phyloP scores from a whole-genome alignment of 2,329 filamentous ascomycete genomes.

The Claviceps arundinis region DNA sequence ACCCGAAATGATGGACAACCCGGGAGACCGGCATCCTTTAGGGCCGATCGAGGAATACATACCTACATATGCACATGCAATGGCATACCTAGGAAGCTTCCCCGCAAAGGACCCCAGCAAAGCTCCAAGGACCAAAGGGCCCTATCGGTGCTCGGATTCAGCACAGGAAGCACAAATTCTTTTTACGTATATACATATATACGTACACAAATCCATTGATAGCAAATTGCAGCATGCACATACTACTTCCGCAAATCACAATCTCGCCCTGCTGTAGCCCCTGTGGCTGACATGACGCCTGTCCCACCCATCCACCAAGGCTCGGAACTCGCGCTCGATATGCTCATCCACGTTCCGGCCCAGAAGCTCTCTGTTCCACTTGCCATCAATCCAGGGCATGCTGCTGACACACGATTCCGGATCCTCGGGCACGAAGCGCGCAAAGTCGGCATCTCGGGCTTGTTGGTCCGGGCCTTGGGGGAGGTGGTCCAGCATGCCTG shows the following conservation, averaged over 20 bases:
- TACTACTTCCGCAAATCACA: not conserved
- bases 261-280: not conserved
- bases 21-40: no score
- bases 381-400: slow-evolving; percentile 8
- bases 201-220: no score
- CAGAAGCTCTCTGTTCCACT: slow-evolving; percentile 5
- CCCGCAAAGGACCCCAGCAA: no score
- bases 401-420: slow-evolving; percentile 5
- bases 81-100: no score
- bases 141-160: no score
- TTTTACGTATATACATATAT: no score
- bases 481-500: slow-evolving; percentile 5
- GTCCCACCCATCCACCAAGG: not conserved
- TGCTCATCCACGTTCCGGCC: slow-evolving; percentile 2
- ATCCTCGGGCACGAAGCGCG: not conserved
- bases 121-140: no score
- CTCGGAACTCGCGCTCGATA: slow-evolving; percentile 3
- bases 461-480: slow-evolving; percentile 1
- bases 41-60: no score
- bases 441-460: slow-evolving; percentile 6
- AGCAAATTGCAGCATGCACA: no score
- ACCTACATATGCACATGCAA: no score
- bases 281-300: not conserved
- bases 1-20: no score
- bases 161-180: no score